Evolutionary conservation across 73 alveolate species (phyloP).

Genomic region (Durusdinium trenchii): DNA sequence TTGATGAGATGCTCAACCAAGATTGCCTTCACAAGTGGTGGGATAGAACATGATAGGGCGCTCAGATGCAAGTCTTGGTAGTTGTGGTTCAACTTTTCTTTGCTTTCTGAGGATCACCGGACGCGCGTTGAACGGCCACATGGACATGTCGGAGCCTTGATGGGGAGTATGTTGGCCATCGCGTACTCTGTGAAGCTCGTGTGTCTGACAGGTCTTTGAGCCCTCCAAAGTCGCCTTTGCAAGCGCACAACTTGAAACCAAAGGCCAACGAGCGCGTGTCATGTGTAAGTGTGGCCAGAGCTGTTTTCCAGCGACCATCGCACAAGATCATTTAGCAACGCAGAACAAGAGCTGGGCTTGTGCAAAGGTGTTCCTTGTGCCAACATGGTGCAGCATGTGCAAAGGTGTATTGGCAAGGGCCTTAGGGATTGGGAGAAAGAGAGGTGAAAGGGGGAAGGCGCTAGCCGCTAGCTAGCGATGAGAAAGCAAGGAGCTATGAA

Average conservation of each 20-base stretch:
- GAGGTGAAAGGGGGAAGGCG: not conserved
- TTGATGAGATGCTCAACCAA: not conserved
- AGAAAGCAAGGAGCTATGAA: not conserved
- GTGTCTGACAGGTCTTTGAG: not conserved
- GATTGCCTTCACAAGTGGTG: not conserved
- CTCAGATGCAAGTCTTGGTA: too few relatives aligned
- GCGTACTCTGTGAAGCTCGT: too few relatives aligned
- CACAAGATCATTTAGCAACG: too few relatives aligned
- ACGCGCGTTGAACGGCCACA: not conserved
- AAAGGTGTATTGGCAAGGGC: conserved; percentile 49
- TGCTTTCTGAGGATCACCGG: not conserved
- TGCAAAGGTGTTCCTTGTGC: conserved; percentile 78
- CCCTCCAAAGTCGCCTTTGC: conserved; percentile 56
- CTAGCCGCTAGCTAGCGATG: not conserved
- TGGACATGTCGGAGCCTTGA: not conserved
- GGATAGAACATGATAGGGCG: not conserved
- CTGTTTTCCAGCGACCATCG: not conserved
- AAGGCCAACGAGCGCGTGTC: conserved; percentile 1
- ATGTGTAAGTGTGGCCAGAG: not conserved
- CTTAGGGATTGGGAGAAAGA: not conserved
- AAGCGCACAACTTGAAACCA: conserved; percentile 46
- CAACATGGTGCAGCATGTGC: conserved; percentile 85
- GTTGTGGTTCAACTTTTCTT: not conserved
- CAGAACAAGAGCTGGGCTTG: too few relatives aligned
- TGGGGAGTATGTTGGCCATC: too few relatives aligned